A percentile compares a stretch with the other conserved stretches of the same genome.
Conservation (phyloP, 345 rosid genomes). For the Sonneratia alba region DNA sequence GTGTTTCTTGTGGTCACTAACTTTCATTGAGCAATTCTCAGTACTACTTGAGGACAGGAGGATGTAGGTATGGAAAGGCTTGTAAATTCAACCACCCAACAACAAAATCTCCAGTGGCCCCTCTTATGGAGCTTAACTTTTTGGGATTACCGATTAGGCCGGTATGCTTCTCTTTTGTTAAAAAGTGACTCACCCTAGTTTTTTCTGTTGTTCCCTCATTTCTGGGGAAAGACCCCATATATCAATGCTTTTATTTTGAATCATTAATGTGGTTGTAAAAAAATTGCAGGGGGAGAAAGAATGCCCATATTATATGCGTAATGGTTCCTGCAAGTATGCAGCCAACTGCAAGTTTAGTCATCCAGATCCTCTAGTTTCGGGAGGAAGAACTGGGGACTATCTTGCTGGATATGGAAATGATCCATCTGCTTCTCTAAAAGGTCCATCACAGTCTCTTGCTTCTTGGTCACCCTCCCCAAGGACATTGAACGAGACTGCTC, state of each 20-base stretch:
- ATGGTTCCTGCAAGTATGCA: slow-evolving; percentile 88
- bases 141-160: slow-evolving; percentile 77
- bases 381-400: slow-evolving; percentile 29
- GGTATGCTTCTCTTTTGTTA: slow-evolving; percentile 19
- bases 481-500: slow-evolving; percentile 37
- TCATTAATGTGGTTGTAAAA: not conserved
- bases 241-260: not conserved
- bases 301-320: slow-evolving; percentile 89
- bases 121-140: slow-evolving; percentile 61
- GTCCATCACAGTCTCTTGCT: slow-evolving; percentile 37
- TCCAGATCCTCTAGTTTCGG: slow-evolving; percentile 64
- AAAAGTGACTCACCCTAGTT: not conserved
- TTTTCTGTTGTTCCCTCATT: not conserved
- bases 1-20: not conserved
- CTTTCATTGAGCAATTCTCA: slow-evolving; percentile 18
- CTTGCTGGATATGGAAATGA: slow-evolving; percentile 45
- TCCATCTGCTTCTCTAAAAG: slow-evolving; percentile 37
- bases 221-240: not conserved
- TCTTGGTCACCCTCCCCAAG: slow-evolving; percentile 52
- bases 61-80: slow-evolving; percentile 79
- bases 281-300: slow-evolving; percentile 63
- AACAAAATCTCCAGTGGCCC: slow-evolving; percentile 23
- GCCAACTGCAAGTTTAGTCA: slow-evolving; percentile 79
- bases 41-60: slow-evolving; percentile 91
- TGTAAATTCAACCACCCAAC: slow-evolving; percentile 75